Base-by-base conservation (phyloP, 1,284 basidiomycete species). In the Moniliella sp. region DNA sequence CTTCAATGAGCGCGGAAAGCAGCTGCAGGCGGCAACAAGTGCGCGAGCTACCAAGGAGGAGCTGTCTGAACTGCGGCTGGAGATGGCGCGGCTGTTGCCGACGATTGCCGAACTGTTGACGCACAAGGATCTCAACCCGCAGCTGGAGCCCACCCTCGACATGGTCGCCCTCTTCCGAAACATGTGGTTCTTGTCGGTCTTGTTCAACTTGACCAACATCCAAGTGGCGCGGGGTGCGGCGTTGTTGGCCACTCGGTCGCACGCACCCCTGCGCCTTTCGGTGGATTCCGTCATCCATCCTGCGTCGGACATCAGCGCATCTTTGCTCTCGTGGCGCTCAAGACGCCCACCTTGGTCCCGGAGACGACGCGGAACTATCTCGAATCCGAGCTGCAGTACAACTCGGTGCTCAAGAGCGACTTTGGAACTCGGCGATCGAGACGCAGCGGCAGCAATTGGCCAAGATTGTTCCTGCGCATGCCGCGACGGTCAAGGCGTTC, bases 311-410 rank as follows among this genome's bases (percentile, higher is more conserved):
- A 23, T 7, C 21, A 23, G 21, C 21, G 21, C 21, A 23, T n/a
- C n/a, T n/a, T 23, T 7, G 21, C 21, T 7, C n/a, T n/a, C 21
- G 84, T 97, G 41, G 79, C 88, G 18, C 64, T 69, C 19, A 86
- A 84, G 62, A 86, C 86, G 1, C 91, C 88, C 1, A 67, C 74
- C 1, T 68, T 91, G 39, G 74, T 94, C 3, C 64, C 78, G 17
- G 83, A 88, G 56, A 73, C 73, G 37, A 72, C 78, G 1, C 73
- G 74, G 42, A 83, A 91, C 61, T 79, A 76, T 33, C 71, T 84
- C 21, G 75, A 76, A 18, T 82, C 78, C 49, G 82, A 86, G 43
- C 69, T 94, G 14, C 83, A 93, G 58, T 93, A 86, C 61, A 88
- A 84, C 59, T 77, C 82, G 5, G 76, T 88, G 17, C 72, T 97